A percentile compares a stretch with the other conserved stretches of the same genome.
Conservation (phyloP, 495 filamentous ascomycete genomes). For the Cercophora scortea region DNA sequence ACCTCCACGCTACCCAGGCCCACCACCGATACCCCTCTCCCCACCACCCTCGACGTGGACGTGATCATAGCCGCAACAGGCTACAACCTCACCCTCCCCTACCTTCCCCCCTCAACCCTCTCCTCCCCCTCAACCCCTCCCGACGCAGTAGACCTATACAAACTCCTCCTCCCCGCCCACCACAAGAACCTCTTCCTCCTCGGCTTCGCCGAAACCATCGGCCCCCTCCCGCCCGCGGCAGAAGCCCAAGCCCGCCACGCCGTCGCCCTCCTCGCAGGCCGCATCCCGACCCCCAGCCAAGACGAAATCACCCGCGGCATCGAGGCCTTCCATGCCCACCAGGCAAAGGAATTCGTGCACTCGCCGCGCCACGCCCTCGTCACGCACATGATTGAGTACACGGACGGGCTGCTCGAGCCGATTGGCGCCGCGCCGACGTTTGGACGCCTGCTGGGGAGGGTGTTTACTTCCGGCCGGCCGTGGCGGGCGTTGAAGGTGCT, state of each 20-base stretch:
- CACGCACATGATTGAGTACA: slow-evolving; percentile 6
- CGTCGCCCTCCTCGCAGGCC: slow-evolving; percentile 6
- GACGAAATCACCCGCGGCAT: slow-evolving; percentile 9
- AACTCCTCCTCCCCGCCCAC: slow-evolving; percentile 5
- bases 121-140: neutral
- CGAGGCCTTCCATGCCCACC: slow-evolving; percentile 3
- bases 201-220: slow-evolving; percentile 12
- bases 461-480: slow-evolving; percentile 3
- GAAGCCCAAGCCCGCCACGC: slow-evolving; percentile 16
- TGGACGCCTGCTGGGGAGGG: slow-evolving; percentile 3
- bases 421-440: slow-evolving; percentile 11
- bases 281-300: slow-evolving; percentile 5
- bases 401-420: slow-evolving; percentile 10
- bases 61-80: slow-evolving; percentile 16
- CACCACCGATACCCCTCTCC: neutral
- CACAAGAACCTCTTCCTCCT: slow-evolving; percentile 10
- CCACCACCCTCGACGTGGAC: slow-evolving; percentile 10
- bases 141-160: slow-evolving; percentile 8
- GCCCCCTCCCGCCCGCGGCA: slow-evolving; percentile 12
- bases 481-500: slow-evolving; percentile 6
- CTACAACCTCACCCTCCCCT: slow-evolving; percentile 10
- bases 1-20: neutral
- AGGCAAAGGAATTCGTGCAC: slow-evolving; percentile 6
- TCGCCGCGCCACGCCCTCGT: slow-evolving; percentile 11
- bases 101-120: slow-evolving; percentile 4